A percentile compares a stretch with the other conserved stretches of the same genome.
Conservation (phyloP, 2,329 filamentous ascomycete species). For the Diaporthe humulicola region DNA sequence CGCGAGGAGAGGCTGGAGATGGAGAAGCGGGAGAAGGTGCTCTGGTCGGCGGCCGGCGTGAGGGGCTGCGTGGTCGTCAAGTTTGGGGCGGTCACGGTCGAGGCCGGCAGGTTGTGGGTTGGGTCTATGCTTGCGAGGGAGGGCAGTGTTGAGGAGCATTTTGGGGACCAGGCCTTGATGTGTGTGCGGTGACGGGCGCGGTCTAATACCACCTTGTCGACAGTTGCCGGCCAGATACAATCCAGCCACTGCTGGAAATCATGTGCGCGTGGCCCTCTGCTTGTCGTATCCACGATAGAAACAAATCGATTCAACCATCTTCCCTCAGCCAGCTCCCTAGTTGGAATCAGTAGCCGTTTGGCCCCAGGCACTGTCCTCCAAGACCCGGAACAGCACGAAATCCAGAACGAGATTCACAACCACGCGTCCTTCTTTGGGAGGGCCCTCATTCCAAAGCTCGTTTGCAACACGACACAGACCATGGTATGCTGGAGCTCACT, state of each 20-base stretch:
- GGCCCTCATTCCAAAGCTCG: neutral
- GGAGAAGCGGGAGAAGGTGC: conserved; percentile 72
- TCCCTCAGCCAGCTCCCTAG: neutral
- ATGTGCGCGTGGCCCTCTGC: neutral
- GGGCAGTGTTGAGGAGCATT: conserved; percentile 76
- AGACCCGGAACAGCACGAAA: neutral
- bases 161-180: conserved; percentile 85
- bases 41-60: conserved; percentile 87
- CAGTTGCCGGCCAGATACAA: neutral
- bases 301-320: neutral
- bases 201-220: neutral
- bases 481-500: neutral
- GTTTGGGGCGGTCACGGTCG: conserved; percentile 85
- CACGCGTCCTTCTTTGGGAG: neutral
- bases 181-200: conserved; percentile 70
- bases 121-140: conserved; percentile 80
- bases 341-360: neutral
- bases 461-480: neutral
- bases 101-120: conserved; percentile 86
- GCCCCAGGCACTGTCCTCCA: neutral
- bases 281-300: neutral
- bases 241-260: too few relatives aligned
- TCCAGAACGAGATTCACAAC: neutral
- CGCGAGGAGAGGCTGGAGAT: conserved; percentile 65
- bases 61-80: conserved; percentile 91